Conservation (phyloP, 371 early-diverging fungal species). For the Rhizopus sp. region DNA sequence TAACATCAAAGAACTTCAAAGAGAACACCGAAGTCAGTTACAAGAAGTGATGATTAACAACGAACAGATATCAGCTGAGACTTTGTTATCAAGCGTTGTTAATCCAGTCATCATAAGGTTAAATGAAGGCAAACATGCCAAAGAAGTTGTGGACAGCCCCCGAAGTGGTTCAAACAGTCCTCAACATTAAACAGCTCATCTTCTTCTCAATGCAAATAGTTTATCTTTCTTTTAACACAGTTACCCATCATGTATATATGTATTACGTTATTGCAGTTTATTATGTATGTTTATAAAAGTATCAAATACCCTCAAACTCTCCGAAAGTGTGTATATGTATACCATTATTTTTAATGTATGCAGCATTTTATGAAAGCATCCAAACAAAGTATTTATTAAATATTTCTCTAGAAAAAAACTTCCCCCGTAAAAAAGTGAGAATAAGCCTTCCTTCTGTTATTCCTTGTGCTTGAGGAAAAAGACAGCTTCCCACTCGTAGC, state of each 20-base stretch:
- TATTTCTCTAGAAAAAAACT: no score
- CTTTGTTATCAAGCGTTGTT: slow-evolving; percentile 8
- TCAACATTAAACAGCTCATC: background rate
- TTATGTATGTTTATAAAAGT: background rate
- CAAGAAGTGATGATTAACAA: slow-evolving; percentile 13
- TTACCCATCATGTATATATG: background rate
- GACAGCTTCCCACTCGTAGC: slow-evolving; percentile 63
- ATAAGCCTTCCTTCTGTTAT: slow-evolving; percentile 16
- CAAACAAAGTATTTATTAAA: slow-evolving; percentile 8
- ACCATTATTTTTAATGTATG: background rate
- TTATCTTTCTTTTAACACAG: background rate
- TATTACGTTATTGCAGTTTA: slow-evolving; percentile 7
- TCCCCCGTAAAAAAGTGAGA: slow-evolving; percentile 11
- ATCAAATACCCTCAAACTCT: no score
- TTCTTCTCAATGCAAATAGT: background rate
- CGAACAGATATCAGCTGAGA: slow-evolving; percentile 6
- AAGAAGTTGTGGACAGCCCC: slow-evolving; percentile 15
- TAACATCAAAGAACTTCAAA: slow-evolving; percentile 14
- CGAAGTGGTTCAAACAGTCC: slow-evolving; percentile 5
- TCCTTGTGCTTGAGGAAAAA: slow-evolving; percentile 57
- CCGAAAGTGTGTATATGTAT: background rate
- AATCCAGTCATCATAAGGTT: slow-evolving; percentile 16
- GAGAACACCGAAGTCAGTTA: slow-evolving; percentile 12
- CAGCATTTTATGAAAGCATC: slow-evolving; percentile 5
- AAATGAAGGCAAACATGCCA: slow-evolving; percentile 18